Percentiles rank a stretch among this genome's conserved stretches.
Evolutionary conservation across 2,329 filamentous ascomycete genomes (phyloP).

Genomic region (Penicillium sp.): DNA sequence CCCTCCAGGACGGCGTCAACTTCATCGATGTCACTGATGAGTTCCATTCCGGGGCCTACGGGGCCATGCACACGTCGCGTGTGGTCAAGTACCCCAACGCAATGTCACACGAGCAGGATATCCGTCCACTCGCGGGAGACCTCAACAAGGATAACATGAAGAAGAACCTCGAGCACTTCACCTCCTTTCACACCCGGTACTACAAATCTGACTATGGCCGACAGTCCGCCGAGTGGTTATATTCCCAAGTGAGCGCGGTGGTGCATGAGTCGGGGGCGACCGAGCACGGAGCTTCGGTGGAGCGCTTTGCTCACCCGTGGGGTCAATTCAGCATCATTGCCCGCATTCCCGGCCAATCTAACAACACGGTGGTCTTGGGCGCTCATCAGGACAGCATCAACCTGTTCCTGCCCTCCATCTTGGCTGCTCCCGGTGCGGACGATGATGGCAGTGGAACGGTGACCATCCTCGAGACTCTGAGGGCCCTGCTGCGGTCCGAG

Average conservation of each 20-base stretch:
- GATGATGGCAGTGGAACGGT: constrained; percentile 91
- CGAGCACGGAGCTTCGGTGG: constrained; percentile 59
- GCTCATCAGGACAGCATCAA: constrained; percentile 96
- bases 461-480: constrained; percentile 86
- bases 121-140: constrained; percentile 60
- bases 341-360: constrained; percentile 76
- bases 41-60: constrained; percentile 56
- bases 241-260: constrained; percentile 65
- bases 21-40: constrained; percentile 91
- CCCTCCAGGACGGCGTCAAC: constrained; percentile 63
- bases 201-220: constrained; percentile 61
- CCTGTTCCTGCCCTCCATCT: constrained; percentile 74
- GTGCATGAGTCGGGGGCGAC: constrained; percentile 66
- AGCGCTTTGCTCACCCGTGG: constrained; percentile 77
- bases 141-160: constrained; percentile 72
- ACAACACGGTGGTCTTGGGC: constrained; percentile 81
- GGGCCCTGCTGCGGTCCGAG: constrained; percentile 68
- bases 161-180: constrained; percentile 66
- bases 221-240: constrained; percentile 82
- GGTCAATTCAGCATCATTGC: constrained; percentile 87
- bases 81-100: constrained; percentile 61
- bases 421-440: constrained; percentile 87
- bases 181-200: constrained; percentile 53
- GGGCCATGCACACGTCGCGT: constrained; percentile 31
- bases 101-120: constrained; percentile 57